A percentile compares a stretch with the other conserved stretches of the same genome.
phyloP scores from a whole-genome alignment of 108 stramenopile genomes.

The Cyclostephanos invisitatus region DNA sequence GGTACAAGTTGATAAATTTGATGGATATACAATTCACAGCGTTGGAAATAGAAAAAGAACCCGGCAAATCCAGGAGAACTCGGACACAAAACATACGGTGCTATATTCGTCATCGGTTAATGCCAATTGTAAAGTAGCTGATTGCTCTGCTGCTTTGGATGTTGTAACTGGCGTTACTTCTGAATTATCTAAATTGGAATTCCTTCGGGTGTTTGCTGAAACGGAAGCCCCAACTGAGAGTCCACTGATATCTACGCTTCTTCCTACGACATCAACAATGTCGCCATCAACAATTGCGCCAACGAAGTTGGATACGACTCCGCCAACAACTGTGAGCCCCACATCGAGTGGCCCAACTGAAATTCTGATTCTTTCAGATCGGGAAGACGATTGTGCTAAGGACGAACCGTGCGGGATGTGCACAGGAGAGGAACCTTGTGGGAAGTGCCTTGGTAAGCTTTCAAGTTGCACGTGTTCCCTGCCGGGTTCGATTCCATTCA shows the following conservation, averaged over 20 bases:
- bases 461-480: background rate
- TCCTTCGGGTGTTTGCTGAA: conserved; percentile 2
- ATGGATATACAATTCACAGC: conserved; percentile 1
- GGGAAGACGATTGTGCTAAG: background rate
- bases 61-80: background rate
- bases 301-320: conserved; percentile 4
- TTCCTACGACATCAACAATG: background rate
- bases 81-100: conserved; percentile 21
- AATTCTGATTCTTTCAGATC: background rate
- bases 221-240: conserved; percentile 7
- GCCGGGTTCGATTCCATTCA: background rate
- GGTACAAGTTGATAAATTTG: conserved; percentile 20
- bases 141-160: conserved; percentile 20
- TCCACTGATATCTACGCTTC: conserved; percentile 4
- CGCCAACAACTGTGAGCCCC: conserved; percentile 13
- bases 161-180: conserved; percentile 1
- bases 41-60: background rate
- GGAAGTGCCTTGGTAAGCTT: conserved; percentile 9
- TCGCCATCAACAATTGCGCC: background rate
- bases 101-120: conserved; percentile 30
- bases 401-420: background rate
- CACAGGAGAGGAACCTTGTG: background rate
- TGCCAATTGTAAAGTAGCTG: conserved; percentile 16
- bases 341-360: background rate
- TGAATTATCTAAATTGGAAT: conserved; percentile 12